Percentiles rank a stretch among this genome's conserved stretches.
These are phyloP conservation scores for Skeletonema costatum DNA, from an alignment of 108 stramenopile genomes.

Conservation along the genomic window DNA sequence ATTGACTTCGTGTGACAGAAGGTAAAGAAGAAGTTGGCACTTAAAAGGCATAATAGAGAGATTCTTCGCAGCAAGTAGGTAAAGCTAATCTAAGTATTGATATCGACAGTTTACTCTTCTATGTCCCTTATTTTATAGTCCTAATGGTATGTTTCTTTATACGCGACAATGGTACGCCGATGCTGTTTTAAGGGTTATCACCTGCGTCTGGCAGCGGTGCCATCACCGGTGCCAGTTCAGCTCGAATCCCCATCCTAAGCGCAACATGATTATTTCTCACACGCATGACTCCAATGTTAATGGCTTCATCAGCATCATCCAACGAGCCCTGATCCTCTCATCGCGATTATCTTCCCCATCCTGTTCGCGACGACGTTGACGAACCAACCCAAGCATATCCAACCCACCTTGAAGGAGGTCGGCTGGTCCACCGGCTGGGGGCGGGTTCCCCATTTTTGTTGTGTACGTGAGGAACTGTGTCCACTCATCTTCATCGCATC, in stretches of 20 bases:
- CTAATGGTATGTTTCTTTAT: too few relatives aligned
- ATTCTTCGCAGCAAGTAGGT: neutral
- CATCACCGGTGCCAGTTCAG: too few relatives aligned
- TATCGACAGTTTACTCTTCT: neutral
- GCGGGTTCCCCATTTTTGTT: neutral
- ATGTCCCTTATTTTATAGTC: neutral
- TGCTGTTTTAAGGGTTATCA: too few relatives aligned
- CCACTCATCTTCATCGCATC: constrained; percentile 26
- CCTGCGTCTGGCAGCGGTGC: too few relatives aligned
- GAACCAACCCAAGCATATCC: neutral
- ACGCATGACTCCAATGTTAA: neutral
- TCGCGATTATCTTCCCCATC: neutral
- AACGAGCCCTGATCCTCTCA: neutral
- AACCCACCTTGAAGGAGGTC: neutral
- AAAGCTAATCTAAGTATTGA: neutral
- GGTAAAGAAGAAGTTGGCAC: neutral
- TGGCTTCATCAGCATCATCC: neutral
- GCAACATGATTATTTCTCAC: neutral
- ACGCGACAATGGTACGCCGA: too few relatives aligned
- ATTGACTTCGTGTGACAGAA: neutral
- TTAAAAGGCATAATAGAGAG: neutral
- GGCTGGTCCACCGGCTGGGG: neutral
- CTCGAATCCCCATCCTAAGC: neutral
- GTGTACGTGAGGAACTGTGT: neutral
- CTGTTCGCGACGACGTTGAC: neutral